A percentile compares a stretch with the other conserved stretches of the same genome.
Evolutionary conservation across 441 rosid genomes (phyloP).

Genomic region (Macaranga tanarius): DNA sequence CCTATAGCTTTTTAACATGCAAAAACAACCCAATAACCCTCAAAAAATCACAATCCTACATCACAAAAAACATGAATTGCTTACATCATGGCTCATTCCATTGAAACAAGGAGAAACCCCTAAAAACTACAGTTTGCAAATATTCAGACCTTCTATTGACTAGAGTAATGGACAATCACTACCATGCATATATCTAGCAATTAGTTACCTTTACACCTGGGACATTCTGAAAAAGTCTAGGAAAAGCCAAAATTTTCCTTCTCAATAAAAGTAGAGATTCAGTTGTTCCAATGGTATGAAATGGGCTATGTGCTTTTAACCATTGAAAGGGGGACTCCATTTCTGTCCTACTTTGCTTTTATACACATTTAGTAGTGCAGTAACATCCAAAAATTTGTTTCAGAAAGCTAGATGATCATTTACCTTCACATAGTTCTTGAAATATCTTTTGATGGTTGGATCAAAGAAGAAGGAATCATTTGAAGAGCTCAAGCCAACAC

Average conservation of each 20-base stretch:
- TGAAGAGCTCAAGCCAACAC: conserved; percentile 81
- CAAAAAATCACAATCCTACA: background rate
- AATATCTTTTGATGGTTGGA: conserved; percentile 84
- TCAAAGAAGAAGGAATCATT: conserved; percentile 96
- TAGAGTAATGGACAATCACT: background rate
- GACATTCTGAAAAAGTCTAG: background rate
- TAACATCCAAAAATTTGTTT: background rate
- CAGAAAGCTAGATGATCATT: conserved; percentile 9
- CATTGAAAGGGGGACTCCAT: background rate
- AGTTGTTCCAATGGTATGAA: background rate
- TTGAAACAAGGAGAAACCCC: no score
- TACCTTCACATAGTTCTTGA: conserved; percentile 75
- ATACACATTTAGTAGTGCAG: background rate
- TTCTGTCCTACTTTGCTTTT: background rate
- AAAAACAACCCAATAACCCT: background rate
- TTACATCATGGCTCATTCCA: no score
- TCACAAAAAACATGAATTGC: background rate
- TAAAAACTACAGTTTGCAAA: no score
- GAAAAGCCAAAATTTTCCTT: background rate
- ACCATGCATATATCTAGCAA: background rate
- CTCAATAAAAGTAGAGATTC: background rate
- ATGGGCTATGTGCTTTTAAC: background rate
- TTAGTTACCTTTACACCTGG: background rate
- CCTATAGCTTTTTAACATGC: background rate
- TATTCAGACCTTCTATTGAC: no score